A percentile compares a stretch with the other conserved stretches of the same genome.
Evolutionary conservation across 2,329 filamentous ascomycete species (phyloP).

Genomic region (Colletotrichum sp.): DNA sequence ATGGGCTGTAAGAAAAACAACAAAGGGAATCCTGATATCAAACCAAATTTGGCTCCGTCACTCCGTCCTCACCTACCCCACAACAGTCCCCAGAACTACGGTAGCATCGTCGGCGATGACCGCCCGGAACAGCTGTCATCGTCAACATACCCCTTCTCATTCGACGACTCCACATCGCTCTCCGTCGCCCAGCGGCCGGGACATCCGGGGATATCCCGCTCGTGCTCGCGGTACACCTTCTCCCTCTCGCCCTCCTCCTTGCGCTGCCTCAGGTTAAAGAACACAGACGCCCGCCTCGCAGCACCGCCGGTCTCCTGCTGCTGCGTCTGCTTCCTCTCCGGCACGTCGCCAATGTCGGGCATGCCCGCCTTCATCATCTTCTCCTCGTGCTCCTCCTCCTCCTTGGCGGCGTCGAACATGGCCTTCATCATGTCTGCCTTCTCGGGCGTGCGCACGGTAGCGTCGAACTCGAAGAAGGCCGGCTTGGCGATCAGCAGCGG

Average conservation of each 20-base stretch:
- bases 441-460: slow-evolving; percentile 29
- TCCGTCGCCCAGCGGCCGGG: slow-evolving; percentile 20
- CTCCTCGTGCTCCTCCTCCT: slow-evolving; percentile 32
- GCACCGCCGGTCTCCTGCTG: background rate
- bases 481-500: slow-evolving; percentile 51
- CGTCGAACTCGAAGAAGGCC: slow-evolving; percentile 41
- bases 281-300: slow-evolving; percentile 1
- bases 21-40: slow-evolving; percentile 9
- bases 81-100: background rate
- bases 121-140: slow-evolving; percentile 16
- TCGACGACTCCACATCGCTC: slow-evolving; percentile 16
- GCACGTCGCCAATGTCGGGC: slow-evolving; percentile 6
- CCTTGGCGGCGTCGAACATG: slow-evolving; percentile 41
- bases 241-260: slow-evolving; percentile 14
- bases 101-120: slow-evolving; percentile 12
- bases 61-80: background rate
- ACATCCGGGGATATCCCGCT: slow-evolving; percentile 19
- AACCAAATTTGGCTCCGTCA: background rate
- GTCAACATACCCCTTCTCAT: slow-evolving; percentile 22
- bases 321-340: background rate
- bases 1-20: background rate
- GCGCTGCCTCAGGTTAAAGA: slow-evolving; percentile 7
- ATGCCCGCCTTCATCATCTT: slow-evolving; percentile 24
- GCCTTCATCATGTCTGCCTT: slow-evolving; percentile 28
- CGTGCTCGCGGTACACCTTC: slow-evolving; percentile 16